These are phyloP conservation scores for Ophiostoma quercus DNA, from an alignment of 2,329 filamentous ascomycete genomes.

Conservation along the genomic window DNA sequence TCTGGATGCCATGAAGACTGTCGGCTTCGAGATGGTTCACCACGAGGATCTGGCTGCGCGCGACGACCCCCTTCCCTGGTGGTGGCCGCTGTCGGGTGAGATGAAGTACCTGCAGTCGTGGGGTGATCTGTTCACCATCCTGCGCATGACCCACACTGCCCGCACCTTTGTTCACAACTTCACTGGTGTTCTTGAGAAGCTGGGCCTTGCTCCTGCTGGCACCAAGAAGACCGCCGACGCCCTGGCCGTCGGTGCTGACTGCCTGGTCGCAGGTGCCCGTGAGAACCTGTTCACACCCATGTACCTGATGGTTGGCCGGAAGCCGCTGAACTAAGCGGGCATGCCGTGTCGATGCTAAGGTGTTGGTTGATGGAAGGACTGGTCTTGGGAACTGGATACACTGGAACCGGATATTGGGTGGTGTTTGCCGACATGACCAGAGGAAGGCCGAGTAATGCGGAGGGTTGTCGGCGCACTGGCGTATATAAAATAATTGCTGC, in stretches of 20 bases:
- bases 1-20: conserved; percentile 73
- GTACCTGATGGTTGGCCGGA: conserved; percentile 93
- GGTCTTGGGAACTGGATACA: neutral
- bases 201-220: conserved; percentile 71
- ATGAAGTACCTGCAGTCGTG: conserved; percentile 76
- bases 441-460: conserved; percentile 22
- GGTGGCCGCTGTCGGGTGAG: conserved; percentile 84
- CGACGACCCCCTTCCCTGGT: conserved; percentile 77
- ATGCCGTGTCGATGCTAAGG: neutral
- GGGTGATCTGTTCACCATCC: conserved; percentile 74
- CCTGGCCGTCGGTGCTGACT: conserved; percentile 74
- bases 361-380: neutral
- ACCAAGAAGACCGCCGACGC: conserved; percentile 95
- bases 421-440: neutral
- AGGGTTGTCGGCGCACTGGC: conserved; percentile 18
- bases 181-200: conserved; percentile 67
- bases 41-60: conserved; percentile 82
- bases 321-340: conserved; percentile 48
- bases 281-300: conserved; percentile 96
- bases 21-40: conserved; percentile 77
- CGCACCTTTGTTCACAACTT: conserved; percentile 70
- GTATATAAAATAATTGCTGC: conserved; percentile 13
- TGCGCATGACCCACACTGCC: conserved; percentile 83
- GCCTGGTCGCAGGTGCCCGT: conserved; percentile 76
- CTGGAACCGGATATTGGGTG: neutral